Conservation (phyloP, 2,329 filamentous ascomycete species). For the Fusarium oxysporum region DNA sequence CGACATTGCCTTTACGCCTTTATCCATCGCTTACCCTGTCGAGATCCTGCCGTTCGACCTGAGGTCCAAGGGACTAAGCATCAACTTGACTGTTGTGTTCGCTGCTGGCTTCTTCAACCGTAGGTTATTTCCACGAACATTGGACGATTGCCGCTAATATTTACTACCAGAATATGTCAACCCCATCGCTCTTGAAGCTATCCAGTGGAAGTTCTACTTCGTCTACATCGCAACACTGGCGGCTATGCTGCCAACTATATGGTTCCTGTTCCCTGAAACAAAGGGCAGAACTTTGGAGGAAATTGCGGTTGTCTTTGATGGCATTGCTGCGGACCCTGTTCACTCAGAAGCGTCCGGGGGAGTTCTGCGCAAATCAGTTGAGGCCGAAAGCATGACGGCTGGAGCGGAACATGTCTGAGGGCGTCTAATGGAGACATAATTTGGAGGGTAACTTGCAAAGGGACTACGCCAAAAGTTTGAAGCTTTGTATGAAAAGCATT, state of each 20-base stretch:
- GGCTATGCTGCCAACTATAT: constrained; percentile 6
- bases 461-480: accelerated
- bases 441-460: too few species aligned
- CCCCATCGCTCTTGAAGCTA: constrained; percentile 24
- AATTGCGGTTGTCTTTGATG: constrained; percentile 24
- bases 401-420: constrained; percentile 4
- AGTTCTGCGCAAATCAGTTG: constrained; percentile 10
- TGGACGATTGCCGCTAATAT: background rate
- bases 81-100: constrained; percentile 19
- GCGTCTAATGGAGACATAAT: background rate
- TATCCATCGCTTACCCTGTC: constrained; percentile 18
- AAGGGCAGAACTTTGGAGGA: constrained; percentile 32
- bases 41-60: constrained; percentile 28
- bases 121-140: background rate
- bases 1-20: constrained; percentile 23
- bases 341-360: background rate
- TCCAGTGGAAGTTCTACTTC: constrained; percentile 29
- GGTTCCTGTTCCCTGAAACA: constrained; percentile 31
- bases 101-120: constrained; percentile 23
- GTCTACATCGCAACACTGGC: constrained; percentile 25
- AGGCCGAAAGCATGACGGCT: background rate
- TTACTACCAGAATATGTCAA: constrained; percentile 16
- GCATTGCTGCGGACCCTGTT: background rate
- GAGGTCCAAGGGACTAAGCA: constrained; percentile 25
- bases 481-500: background rate